Evolutionary conservation across 352 stramenopile species (phyloP).

Genomic region (Phytopythium montanum): DNA sequence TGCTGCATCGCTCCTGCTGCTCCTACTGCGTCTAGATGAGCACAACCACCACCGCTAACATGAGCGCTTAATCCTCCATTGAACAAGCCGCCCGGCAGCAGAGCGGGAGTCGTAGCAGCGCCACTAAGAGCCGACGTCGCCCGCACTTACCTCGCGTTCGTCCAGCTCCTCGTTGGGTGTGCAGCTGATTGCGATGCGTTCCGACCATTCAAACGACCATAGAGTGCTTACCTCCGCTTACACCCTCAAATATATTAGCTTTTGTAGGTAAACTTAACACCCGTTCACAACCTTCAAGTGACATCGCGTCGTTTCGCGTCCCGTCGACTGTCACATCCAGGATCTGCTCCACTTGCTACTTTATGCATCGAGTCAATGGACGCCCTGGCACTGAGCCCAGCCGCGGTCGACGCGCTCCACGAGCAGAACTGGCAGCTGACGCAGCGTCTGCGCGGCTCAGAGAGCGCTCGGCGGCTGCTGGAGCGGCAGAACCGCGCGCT

Average conservation of each 20-base stretch:
- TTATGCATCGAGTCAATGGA: not conserved
- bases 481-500: slow-evolving; percentile 16
- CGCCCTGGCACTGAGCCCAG: not conserved
- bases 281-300: not conserved
- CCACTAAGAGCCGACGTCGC: not conserved
- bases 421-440: slow-evolving; percentile 42
- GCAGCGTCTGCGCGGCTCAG: slow-evolving; percentile 23
- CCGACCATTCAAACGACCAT: not conserved
- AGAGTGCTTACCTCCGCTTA: not conserved
- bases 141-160: not conserved
- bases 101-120: not conserved
- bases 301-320: not conserved
- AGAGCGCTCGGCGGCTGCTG: slow-evolving; percentile 11
- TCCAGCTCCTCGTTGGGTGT: not conserved
- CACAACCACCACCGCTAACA: not conserved
- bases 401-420: slow-evolving; percentile 6
- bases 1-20: slow-evolving; percentile 3
- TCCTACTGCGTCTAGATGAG: not conserved
- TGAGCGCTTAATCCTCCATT: not conserved
- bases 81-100: not conserved
- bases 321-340: not conserved
- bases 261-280: slow-evolving; percentile 1
- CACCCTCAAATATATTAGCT: not conserved
- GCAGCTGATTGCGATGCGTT: not conserved
- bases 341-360: no score